Base-by-base conservation (phyloP, 2,329 filamentous ascomycete genomes). In the Paraphaeosphaeria minitans region DNA sequence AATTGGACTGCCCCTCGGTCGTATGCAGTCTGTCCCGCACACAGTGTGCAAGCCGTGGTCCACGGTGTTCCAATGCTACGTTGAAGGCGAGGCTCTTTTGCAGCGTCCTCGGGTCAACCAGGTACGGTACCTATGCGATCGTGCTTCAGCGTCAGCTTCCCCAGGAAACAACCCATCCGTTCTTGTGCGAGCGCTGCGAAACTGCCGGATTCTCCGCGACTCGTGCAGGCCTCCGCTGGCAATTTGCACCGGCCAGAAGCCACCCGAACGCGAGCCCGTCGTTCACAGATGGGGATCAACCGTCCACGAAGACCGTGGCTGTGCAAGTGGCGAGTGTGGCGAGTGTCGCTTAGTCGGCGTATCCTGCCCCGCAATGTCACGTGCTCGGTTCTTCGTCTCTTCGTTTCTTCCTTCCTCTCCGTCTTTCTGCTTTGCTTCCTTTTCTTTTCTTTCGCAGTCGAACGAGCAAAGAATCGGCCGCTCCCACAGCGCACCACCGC, bases 151-250 rank as follows among this genome's bases (percentile, higher is more conserved):
- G 41, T 61, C 55, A 64, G 57, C 42, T 45, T 27, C 46, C 14
- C 49, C 58, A 61, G 58, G 61, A 66, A 71, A 66, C 68, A 62
- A 57, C 35, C 31, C 45, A 66, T 64, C 65, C 60, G 63, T 60
- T 58, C 60, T 63, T 51, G 55, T 45, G 27, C 27, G 53, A 55
- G 53, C 42, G 43, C 39, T 48, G 48, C 64, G 63, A 69, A 68
- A 68, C 67, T 61, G 48, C 58, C 50, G 16, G 58, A 60, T 60
- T 43, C 53, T 55, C 53, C 47, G 57, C 60, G 50, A 41, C 39
- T 53, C 31, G 53, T 21, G 35, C 45, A 31, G 27, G 33, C 53
- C 19, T 54, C 49, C 46, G 57, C 59, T 58, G 35, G 35, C 35
- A 39, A n/a, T 55, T 19, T 51, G 21, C 41, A 12, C 19, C 41